A percentile compares a stretch with the other conserved stretches of the same genome.
Conservation (phyloP, 2,329 filamentous ascomycete species). For the Phialocephala subalpina region DNA sequence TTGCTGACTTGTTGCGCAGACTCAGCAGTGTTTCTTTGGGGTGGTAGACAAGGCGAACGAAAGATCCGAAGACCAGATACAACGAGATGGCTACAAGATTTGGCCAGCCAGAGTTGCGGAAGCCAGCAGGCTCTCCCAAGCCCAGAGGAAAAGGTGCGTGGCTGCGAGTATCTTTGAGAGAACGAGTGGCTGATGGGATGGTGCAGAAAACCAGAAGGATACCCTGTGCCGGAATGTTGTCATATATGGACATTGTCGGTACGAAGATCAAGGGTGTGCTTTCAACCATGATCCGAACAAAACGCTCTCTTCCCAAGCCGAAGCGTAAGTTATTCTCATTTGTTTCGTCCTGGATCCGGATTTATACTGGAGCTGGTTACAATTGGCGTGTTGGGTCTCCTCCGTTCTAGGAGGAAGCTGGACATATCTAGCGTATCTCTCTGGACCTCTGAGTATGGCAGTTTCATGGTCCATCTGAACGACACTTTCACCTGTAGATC, state of each 20-base stretch:
- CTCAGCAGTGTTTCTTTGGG: constrained; percentile 42
- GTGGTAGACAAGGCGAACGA: constrained; percentile 42
- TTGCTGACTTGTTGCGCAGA: constrained; percentile 35
- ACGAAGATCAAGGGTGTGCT: constrained; percentile 86
- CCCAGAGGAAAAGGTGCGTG: constrained; percentile 62
- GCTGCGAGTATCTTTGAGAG: constrained; percentile 5
- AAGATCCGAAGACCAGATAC: constrained; percentile 20
- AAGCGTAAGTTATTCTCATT: constrained; percentile 53
- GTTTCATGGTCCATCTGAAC: too few relatives aligned
- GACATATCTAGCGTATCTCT: background rate
- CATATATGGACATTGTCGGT: constrained; percentile 92
- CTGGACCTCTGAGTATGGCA: background rate
- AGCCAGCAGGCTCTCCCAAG: constrained; percentile 60
- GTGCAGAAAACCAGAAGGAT: constrained; percentile 76
- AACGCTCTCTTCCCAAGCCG: constrained; percentile 54
- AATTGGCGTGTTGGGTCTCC: background rate
- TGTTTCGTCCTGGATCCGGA: constrained; percentile 7
- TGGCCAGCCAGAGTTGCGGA: constrained; percentile 43
- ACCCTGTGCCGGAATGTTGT: constrained; percentile 91
- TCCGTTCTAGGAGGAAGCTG: background rate
- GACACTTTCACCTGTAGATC: too few relatives aligned
- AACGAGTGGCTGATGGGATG: constrained; percentile 31
- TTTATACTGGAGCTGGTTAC: background rate
- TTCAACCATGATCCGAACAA: constrained; percentile 87
- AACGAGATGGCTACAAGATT: constrained; percentile 44